Evolutionary conservation across 1,284 basidiomycete genomes (phyloP).

Genomic region (Papiliotrema terrestris): DNA sequence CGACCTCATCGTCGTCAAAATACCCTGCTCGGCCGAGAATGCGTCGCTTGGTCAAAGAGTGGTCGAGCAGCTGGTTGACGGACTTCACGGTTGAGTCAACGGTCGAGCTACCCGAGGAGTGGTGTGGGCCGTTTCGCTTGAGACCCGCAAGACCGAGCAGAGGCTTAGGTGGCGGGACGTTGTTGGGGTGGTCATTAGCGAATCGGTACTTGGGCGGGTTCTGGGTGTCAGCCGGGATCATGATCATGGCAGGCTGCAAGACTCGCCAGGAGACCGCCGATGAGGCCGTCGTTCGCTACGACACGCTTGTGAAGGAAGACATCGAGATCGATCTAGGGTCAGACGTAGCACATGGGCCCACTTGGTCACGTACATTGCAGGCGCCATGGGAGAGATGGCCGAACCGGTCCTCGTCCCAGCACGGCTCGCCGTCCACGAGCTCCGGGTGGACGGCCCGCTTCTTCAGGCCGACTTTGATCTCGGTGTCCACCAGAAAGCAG

Average conservation of each 20-base stretch:
- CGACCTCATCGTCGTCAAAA: not conserved
- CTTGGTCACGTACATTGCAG: too few species aligned
- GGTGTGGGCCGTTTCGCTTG: slow-evolving; percentile 12
- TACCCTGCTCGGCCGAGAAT: slow-evolving; percentile 7
- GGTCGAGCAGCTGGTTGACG: slow-evolving; percentile 9
- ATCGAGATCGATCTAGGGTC: slow-evolving; percentile 1
- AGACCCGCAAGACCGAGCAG: not conserved
- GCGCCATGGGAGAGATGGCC: too few species aligned
- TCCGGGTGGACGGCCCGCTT: not conserved
- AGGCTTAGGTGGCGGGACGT: not conserved
- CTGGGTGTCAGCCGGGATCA: too few species aligned
- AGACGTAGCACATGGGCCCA: too few species aligned
- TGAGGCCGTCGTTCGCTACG: not conserved
- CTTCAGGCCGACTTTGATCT: not conserved
- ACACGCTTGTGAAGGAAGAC: not conserved
- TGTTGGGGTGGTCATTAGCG: not conserved
- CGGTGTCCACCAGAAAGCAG: not conserved
- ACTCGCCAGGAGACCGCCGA: not conserved
- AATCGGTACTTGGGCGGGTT: not conserved
- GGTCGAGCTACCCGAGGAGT: slow-evolving; percentile 4
- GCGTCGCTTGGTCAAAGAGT: slow-evolving; percentile 7
- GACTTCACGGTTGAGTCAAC: slow-evolving; percentile 3
- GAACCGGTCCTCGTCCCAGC: slow-evolving; percentile 8
- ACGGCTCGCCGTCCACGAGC: slow-evolving; percentile 2
- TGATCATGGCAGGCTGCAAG: too few species aligned